Evolutionary conservation across 2,329 filamentous ascomycete genomes (phyloP).

Genomic region (Monosporascus sp.): DNA sequence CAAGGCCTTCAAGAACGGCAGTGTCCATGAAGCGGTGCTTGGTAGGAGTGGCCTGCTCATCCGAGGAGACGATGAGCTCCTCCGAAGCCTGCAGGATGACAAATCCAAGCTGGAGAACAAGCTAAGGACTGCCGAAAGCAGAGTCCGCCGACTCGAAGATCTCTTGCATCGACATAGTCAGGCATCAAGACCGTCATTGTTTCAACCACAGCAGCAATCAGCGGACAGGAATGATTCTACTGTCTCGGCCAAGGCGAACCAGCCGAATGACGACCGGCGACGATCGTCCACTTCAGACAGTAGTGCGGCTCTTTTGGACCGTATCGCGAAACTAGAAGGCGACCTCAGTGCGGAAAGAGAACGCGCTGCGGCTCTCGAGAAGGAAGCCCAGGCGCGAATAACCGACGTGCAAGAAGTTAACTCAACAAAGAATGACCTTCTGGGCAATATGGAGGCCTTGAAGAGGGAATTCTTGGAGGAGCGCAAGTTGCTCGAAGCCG

Average conservation of each 20-base stretch:
- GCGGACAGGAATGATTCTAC: conserved; percentile 43
- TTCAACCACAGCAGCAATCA: conserved; percentile 44
- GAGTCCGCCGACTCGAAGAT: conserved; percentile 86
- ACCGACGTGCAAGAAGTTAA: conserved; percentile 71
- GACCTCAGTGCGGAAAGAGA: conserved; percentile 73
- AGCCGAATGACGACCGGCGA: conserved; percentile 37
- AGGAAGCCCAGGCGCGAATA: conserved; percentile 56
- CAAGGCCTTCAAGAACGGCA: conserved; percentile 95
- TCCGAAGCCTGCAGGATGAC: conserved; percentile 73
- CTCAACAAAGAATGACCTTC: conserved; percentile 86
- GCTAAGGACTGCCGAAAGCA: conserved; percentile 78
- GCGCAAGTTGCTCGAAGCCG: conserved; percentile 73
- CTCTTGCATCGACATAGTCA: conserved; percentile 78
- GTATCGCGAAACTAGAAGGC: conserved; percentile 63
- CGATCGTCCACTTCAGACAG: conserved; percentile 39
- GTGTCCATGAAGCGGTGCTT: conserved; percentile 82
- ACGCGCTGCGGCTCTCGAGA: conserved; percentile 59
- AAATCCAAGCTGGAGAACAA: conserved; percentile 70
- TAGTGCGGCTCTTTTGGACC: conserved; percentile 40
- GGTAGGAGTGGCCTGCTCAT: conserved; percentile 82
- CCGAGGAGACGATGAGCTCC: conserved; percentile 80
- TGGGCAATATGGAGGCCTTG: conserved; percentile 90
- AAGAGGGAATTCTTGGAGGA: conserved; percentile 85
- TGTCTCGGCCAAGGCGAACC: conserved; percentile 41
- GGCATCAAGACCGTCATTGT: conserved; percentile 48